phyloP scores from a whole-genome alignment of 1,284 basidiomycete genomes.

The Heterobasidion irregulare region DNA sequence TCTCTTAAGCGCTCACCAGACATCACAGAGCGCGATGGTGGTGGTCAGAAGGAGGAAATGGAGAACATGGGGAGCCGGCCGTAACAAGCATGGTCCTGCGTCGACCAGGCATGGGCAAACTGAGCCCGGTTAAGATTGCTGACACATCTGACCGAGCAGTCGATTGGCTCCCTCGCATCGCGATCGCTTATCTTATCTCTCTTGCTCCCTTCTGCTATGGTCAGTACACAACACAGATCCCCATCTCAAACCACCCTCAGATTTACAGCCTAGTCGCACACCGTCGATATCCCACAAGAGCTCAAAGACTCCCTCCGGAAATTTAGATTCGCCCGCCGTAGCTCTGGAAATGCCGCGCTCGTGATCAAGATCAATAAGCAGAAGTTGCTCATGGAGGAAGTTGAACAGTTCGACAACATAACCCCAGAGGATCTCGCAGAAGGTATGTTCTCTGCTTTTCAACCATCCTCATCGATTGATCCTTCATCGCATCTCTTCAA shows the following conservation, averaged over 20 bases:
- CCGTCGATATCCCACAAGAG: conserved; percentile 75
- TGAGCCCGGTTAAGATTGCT: not conserved
- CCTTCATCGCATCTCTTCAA: not conserved
- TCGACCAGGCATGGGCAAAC: no score
- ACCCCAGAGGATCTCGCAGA: conserved; percentile 79
- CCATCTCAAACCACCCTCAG: not conserved
- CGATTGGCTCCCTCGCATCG: not conserved
- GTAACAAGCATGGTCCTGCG: no score
- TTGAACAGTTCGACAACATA: conserved; percentile 71
- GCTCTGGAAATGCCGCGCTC: conserved; percentile 65
- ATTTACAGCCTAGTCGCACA: conserved; percentile 43
- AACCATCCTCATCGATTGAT: not conserved
- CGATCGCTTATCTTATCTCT: conserved; percentile 2
- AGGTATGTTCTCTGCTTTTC: conserved; percentile 36
- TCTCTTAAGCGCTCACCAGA: not conserved
- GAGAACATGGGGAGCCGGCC: not conserved
- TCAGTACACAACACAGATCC: conserved; percentile 7
- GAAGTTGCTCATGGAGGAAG: conserved; percentile 73
- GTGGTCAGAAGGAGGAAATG: not conserved
- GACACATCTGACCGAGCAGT: not conserved
- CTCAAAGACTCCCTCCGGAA: conserved; percentile 74
- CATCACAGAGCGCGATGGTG: not conserved
- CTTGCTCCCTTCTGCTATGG: conserved; percentile 13
- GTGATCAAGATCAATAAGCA: conserved; percentile 85
- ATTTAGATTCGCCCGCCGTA: conserved; percentile 73